Base-by-base conservation (phyloP, 2,329 filamentous ascomycete genomes). In the Xylaria sp. region DNA sequence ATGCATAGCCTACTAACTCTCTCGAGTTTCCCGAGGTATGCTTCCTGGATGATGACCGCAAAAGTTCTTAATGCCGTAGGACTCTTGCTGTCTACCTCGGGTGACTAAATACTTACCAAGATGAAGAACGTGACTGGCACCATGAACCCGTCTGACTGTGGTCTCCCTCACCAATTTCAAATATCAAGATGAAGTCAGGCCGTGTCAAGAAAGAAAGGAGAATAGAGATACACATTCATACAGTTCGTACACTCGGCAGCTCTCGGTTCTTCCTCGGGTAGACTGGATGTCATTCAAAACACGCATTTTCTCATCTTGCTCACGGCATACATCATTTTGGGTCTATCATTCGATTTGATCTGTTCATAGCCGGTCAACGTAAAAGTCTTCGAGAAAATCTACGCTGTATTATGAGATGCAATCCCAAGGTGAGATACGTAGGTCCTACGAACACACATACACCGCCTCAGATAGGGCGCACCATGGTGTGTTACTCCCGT, bases 361-460 rank as follows among this genome's bases (percentile, higher is more conserved):
- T 15, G 54, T 48, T 31, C 31, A 43, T 56, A 56, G 41, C 51
- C 13, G 51, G 8, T 48, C n/a, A 18, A 28, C 23, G 13, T 56
- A 20, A 39, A 39, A 55, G 52, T 2, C 25, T 41, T 52, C 18
- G 31, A 23, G n/a, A 15, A 41, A 68, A 36, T 52, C 54, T 58
- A 43, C 39, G 12, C 57, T 20, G 52, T 64, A 31, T 60, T 55
- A 62, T 59, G 54, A 59, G 59, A 43, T 33, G 39, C 25, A 36
- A 25, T 64, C 33, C 13, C 20, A 41, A 12, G 31, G 10, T 28
- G 20, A 33, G 39, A 41, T 39, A 46, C 51, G 23, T 25, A 43
- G 31, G 46, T 36, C 36, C n/a, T 55, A 33, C n/a, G 59, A 68
- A 56, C 36, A 15, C 4, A 63, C 62, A 66, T 66, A 63, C 66